phyloP scores from a whole-genome alignment of 2,329 filamentous ascomycete species.

The Aspergillus pseudotamarii region DNA sequence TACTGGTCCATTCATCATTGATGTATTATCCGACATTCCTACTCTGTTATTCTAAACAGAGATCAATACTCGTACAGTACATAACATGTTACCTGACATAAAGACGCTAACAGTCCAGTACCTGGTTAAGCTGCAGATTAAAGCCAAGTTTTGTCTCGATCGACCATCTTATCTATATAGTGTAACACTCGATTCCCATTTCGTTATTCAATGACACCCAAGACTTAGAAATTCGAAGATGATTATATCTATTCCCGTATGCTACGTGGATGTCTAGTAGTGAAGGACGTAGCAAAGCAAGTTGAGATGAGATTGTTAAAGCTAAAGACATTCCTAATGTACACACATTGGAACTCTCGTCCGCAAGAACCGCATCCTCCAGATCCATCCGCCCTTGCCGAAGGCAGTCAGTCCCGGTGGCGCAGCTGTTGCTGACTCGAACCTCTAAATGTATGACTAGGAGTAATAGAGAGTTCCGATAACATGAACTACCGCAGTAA shows the following conservation, averaged over 20 bases:
- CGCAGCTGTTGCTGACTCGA: constrained; percentile 12
- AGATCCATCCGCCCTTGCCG: constrained; percentile 10
- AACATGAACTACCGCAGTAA: neutral
- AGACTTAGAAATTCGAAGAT: neutral
- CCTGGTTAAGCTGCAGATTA: neutral
- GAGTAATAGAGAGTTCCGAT: neutral
- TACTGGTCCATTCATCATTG: neutral
- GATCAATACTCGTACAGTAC: constrained; percentile 6
- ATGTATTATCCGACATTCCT: constrained; percentile 1
- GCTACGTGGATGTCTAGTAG: neutral
- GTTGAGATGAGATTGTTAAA: constrained; percentile 1
- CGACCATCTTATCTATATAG: neutral
- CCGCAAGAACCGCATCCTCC: constrained; percentile 12
- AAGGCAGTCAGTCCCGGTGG: constrained; percentile 11
- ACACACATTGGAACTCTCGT: constrained; percentile 4
- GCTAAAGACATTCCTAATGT: constrained; percentile 3
- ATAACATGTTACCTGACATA: constrained; percentile 7
- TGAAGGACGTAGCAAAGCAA: neutral
- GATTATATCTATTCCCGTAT: neutral
- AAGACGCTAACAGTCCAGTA: neutral
- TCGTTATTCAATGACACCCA: neutral
- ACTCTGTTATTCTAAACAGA: neutral
- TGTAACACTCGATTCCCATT: neutral
- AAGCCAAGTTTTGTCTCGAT: neutral
- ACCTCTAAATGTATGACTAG: neutral